Evolutionary conservation across 2,329 filamentous ascomycete genomes (phyloP).

Genomic region (Chaetomium globosum): DNA sequence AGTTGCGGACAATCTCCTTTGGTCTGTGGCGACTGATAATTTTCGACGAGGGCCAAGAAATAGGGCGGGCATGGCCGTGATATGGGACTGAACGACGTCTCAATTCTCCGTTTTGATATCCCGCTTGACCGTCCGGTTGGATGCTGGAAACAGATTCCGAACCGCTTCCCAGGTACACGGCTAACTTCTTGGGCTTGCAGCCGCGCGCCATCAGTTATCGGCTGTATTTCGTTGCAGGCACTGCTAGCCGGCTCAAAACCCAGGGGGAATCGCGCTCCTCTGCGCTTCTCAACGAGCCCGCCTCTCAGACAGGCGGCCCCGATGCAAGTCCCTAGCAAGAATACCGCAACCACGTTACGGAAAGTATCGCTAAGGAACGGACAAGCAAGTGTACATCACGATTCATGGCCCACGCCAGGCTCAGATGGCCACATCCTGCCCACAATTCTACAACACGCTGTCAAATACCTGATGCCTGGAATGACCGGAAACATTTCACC

Average conservation of each 20-base stretch:
- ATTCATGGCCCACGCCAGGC: not conserved
- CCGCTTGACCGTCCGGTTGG: not conserved
- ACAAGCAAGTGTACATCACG: not conserved
- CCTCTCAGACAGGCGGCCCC: too few relatives aligned
- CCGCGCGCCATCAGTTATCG: not conserved
- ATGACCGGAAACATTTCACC: not conserved
- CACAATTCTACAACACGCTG: not conserved
- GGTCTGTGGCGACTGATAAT: not conserved
- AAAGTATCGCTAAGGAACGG: not conserved
- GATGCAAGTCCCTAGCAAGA: not conserved
- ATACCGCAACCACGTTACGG: not conserved
- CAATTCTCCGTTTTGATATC: not conserved
- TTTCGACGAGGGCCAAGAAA: not conserved
- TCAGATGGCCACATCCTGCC: not conserved
- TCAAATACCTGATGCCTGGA: not conserved
- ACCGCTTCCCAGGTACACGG: not conserved
- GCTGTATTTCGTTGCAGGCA: slow-evolving; percentile 8
- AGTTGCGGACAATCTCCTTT: not conserved
- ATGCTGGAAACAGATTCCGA: not conserved
- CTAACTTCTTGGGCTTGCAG: not conserved
- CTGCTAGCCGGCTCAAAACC: not conserved
- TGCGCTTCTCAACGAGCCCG: not conserved
- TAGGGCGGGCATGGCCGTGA: not conserved
- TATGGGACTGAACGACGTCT: not conserved
- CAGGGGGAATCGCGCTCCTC: not conserved